Evolutionary conservation across 2,329 filamentous ascomycete genomes (phyloP).

Genomic region (Fusarium stilboides): DNA sequence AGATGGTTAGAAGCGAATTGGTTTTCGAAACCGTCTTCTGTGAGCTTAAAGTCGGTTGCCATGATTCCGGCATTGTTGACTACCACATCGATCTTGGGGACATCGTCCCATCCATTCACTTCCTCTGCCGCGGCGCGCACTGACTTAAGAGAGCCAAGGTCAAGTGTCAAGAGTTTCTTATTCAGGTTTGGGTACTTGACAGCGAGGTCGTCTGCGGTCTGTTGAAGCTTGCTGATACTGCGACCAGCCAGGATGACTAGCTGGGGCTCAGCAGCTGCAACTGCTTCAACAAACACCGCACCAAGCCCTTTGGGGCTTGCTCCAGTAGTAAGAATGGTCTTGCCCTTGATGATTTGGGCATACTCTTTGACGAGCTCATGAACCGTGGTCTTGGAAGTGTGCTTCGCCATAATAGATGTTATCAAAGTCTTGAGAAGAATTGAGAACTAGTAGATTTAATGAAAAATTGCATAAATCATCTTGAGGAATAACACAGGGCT

Average conservation of each 20-base stretch:
- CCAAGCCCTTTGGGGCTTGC: conserved; percentile 19
- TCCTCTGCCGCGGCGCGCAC: conserved; percentile 5
- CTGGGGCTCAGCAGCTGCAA: conserved; percentile 8
- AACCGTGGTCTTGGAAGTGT: conserved; percentile 7
- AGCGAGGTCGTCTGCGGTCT: conserved; percentile 5
- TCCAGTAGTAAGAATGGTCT: conserved; percentile 21
- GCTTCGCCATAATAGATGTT: neutral
- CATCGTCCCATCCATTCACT: conserved; percentile 9
- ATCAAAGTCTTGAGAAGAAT: neutral
- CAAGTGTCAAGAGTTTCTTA: neutral
- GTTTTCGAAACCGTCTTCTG: conserved; percentile 16
- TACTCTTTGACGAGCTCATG: conserved; percentile 21
- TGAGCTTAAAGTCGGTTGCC: conserved; percentile 20
- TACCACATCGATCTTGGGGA: conserved; percentile 11
- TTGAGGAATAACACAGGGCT: neutral
- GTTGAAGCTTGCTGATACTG: conserved; percentile 11
- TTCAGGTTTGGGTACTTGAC: conserved; percentile 2
- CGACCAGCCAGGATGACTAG: conserved; percentile 15
- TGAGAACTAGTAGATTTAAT: neutral
- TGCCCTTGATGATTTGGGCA: conserved; percentile 10
- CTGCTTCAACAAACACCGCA: conserved; percentile 2
- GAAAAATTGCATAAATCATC: neutral
- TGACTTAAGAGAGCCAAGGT: conserved; percentile 13
- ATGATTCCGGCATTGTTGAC: conserved; percentile 22
- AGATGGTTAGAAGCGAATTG: conserved; percentile 28